Conservation (phyloP, 2,329 filamentous ascomycete genomes). For the Lachnellula willkommii region DNA sequence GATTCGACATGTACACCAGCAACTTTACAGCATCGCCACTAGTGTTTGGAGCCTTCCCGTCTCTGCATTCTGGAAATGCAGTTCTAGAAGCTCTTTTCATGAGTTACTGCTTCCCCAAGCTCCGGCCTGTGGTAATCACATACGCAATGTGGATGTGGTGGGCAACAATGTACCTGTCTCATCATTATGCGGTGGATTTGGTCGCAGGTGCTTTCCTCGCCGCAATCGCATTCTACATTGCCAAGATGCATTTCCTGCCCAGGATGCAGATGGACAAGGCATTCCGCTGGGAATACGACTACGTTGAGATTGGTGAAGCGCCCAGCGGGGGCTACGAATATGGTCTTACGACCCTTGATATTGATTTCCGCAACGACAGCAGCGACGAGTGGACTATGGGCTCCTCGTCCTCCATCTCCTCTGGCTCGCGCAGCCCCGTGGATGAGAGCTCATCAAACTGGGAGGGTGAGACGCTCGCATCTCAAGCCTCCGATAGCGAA, state of each 20-base stretch:
- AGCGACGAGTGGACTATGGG: conserved; percentile 89
- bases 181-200: conserved; percentile 93
- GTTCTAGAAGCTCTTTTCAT: conserved; percentile 89
- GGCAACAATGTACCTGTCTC: conserved; percentile 96
- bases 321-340: conserved; percentile 51
- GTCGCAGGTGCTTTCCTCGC: conserved; percentile 79
- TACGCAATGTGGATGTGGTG: conserved; percentile 96
- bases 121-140: conserved; percentile 71
- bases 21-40: conserved; percentile 85
- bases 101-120: conserved; percentile 81
- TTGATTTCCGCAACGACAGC: conserved; percentile 39
- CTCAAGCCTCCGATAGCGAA: conserved; percentile 30
- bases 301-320: conserved; percentile 73
- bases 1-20: conserved; percentile 87
- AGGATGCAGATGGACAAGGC: conserved; percentile 77
- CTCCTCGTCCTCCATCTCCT: conserved; percentile 57
- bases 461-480: conserved; percentile 50
- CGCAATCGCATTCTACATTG: conserved; percentile 74
- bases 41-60: conserved; percentile 93
- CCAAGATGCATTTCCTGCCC: conserved; percentile 74
- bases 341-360: conserved; percentile 34
- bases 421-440: conserved; percentile 34
- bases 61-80: conserved; percentile 82
- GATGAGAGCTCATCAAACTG: conserved; percentile 53
- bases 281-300: conserved; percentile 93